These are phyloP conservation scores for Neckera pumila DNA, from an alignment of 225 moss, liverwort and hornwort genomes.

Conservation along the genomic window DNA sequence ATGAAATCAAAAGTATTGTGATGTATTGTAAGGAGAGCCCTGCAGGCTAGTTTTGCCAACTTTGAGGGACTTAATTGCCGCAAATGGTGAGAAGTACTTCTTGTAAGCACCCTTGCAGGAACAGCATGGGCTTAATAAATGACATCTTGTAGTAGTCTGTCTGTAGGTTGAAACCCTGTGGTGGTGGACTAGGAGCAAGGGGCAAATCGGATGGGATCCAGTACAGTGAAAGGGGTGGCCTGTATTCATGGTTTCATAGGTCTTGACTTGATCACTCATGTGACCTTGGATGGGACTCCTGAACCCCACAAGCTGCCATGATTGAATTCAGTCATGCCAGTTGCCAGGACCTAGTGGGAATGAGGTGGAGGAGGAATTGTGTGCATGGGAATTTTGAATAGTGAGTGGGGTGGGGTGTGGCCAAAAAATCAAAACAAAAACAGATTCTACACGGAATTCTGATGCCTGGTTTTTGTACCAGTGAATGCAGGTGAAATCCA, in stretches of 20 bases:
- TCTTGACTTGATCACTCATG: conserved; percentile 15
- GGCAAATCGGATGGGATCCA: background rate
- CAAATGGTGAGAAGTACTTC: background rate
- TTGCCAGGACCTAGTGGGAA: background rate
- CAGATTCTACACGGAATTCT: background rate
- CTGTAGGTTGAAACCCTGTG: background rate
- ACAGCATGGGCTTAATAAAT: background rate
- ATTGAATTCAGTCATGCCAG: conserved; percentile 16
- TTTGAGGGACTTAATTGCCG: background rate
- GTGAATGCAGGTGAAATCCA: background rate
- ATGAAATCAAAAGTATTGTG: background rate
- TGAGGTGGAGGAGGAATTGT: background rate
- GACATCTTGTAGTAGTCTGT: background rate
- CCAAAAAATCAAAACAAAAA: background rate
- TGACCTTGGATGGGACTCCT: conserved; percentile 5
- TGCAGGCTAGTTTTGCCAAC: background rate
- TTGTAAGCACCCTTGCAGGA: background rate
- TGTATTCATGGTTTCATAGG: background rate
- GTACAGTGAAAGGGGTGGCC: background rate
- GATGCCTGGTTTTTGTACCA: background rate
- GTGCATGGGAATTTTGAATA: background rate
- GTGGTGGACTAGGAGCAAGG: background rate
- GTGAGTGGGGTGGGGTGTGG: too few species aligned
- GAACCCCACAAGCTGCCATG: conserved; percentile 8
- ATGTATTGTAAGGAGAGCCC: background rate